These are phyloP conservation scores for Parietichytrium sp. DNA, from an alignment of 108 stramenopile genomes.

Conservation along the genomic window DNA sequence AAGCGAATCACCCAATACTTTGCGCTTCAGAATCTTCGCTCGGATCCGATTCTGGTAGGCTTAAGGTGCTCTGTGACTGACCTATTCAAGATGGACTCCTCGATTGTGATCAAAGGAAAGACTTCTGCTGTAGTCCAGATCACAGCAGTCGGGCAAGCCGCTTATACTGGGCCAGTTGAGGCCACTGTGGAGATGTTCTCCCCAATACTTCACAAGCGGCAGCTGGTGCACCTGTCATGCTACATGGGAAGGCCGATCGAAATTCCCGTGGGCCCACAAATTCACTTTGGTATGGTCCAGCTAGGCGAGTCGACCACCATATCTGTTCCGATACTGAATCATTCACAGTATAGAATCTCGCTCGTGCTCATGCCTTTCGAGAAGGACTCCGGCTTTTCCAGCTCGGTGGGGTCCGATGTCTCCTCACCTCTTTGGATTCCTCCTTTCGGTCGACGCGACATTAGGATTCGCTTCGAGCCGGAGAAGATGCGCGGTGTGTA, in stretches of 20 bases:
- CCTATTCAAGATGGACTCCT: background rate
- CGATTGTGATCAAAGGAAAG: background rate
- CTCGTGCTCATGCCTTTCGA: background rate
- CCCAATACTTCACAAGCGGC: background rate
- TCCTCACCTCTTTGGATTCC: background rate
- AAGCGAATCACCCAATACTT: background rate
- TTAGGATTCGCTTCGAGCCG: background rate
- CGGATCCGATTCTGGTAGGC: background rate
- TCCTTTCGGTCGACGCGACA: background rate
- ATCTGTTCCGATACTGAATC: background rate
- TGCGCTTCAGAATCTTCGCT: background rate
- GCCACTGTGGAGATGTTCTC: background rate
- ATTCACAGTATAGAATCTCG: background rate
- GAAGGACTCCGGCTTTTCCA: background rate
- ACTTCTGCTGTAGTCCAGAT: background rate
- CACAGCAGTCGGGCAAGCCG: background rate
- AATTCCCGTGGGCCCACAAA: background rate
- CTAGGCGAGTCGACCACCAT: background rate
- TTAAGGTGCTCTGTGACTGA: background rate
- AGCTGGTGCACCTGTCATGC: background rate
- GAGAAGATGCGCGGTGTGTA: background rate
- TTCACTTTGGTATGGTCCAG: background rate
- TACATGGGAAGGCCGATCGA: background rate
- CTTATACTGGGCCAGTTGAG: conserved; percentile 2
- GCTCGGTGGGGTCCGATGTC: background rate